Evolutionary conservation across 768 basidiomycete species (phyloP), one percentile per base, ranked within the genome.

Genomic region (Tricholoma hemisulphureum): DNA sequence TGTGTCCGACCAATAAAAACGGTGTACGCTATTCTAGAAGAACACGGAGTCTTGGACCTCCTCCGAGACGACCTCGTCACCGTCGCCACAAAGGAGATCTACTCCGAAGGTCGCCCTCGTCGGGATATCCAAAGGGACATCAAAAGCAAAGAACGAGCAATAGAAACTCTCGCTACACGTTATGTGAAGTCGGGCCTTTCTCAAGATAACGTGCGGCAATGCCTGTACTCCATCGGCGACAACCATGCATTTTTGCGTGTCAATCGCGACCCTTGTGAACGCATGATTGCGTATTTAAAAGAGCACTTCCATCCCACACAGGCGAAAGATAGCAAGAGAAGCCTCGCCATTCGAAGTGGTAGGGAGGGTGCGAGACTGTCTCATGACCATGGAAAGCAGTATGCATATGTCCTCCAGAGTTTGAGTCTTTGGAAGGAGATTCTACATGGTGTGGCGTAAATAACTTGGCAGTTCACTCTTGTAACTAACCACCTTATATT

Each of bases 391-490:
- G 79, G 81, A 48, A 90, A 88, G 70, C 92, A 94, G 67, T 94
- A 89, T 62, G 85, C 89, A 3, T 94, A 89, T 71, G 91, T 93
- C 31, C 72, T 92, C 48, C 92, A 94, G 71, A 93, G 90, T 70
- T 74, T 94, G 67, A 93, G 92, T 1, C 75, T 94, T 3, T 94
- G 92, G 92, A 80, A 86, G 29, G 92, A 92, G 70, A 92, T 92
- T 59, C 68, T 94, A 46, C 89, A 93, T 62, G 91, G 91, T 90
- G 61, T 37, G 79, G 13, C n/a, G 2, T 58, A 2, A 26, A 24
- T 13, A 20, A 5, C 43, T 2, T 57, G 16, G 8, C n/a, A 21
- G 31, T 20, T 2, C 29, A 14, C 50, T 14, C n/a, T 16, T 24
- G 10, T 10, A 18, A 7, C 46, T 49, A 11, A 26, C 8, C 26